These are phyloP conservation scores for Trichosporon faecale DNA, from an alignment of 1,284 basidiomycete species.

Conservation along the genomic window DNA sequence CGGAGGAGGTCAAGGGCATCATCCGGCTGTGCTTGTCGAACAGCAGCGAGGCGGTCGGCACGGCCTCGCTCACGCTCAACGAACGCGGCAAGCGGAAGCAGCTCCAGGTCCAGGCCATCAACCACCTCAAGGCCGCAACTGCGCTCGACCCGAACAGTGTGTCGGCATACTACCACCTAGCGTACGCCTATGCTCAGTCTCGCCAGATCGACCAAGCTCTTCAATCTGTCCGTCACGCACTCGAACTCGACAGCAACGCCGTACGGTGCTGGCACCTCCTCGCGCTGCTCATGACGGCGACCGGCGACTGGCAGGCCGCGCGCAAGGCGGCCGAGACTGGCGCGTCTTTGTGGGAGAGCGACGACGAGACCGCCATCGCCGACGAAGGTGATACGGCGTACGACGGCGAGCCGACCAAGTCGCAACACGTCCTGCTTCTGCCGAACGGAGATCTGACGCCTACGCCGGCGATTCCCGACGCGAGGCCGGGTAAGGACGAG, in stretches of 20 bases:
- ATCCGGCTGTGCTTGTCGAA: slow-evolving; percentile 49
- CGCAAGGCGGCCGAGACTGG: slow-evolving; percentile 72
- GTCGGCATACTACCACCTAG: slow-evolving; percentile 70
- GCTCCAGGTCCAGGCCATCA: slow-evolving; percentile 62
- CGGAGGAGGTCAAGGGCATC: slow-evolving; percentile 50
- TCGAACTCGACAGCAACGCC: slow-evolving; percentile 70
- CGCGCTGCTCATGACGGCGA: slow-evolving; percentile 73
- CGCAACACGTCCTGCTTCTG: background rate
- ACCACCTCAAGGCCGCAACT: slow-evolving; percentile 60
- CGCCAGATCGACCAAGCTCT: slow-evolving; percentile 69
- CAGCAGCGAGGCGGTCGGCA: slow-evolving; percentile 27
- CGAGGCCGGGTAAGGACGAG: background rate
- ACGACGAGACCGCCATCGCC: slow-evolving; percentile 39
- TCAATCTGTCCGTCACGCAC: slow-evolving; percentile 65
- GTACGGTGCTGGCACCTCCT: slow-evolving; percentile 89
- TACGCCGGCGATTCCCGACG: background rate
- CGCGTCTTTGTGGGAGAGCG: slow-evolving; percentile 57
- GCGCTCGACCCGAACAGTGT: slow-evolving; percentile 61
- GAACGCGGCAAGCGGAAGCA: slow-evolving; percentile 62
- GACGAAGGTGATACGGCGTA: slow-evolving; percentile 22
- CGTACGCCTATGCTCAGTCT: slow-evolving; percentile 69
- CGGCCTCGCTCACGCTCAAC: slow-evolving; percentile 50
- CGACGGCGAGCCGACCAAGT: slow-evolving; percentile 15
- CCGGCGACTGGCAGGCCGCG: slow-evolving; percentile 78
- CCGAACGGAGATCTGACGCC: background rate